Evolutionary conservation across 495 filamentous ascomycete genomes (phyloP), one percentile per base, ranked within the genome.

Genomic region (Penicillium pulvis): DNA sequence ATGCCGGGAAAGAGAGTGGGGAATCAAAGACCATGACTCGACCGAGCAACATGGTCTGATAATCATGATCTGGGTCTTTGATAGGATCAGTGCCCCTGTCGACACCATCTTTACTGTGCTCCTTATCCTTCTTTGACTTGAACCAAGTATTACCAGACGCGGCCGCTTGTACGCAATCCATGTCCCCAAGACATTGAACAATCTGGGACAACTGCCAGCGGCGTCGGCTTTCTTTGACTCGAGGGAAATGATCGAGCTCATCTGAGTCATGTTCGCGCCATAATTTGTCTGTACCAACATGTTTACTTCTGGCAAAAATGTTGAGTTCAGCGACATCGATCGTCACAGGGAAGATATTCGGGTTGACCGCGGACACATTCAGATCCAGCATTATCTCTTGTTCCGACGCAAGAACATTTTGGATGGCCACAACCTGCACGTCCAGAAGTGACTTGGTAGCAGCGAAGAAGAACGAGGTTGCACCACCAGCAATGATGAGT

Each of bases 351-450:
- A 97, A 87, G 19, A 96, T 81, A 61, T 98, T 98, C 0, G 93
- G 94, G 67, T 98, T 98, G 57, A 90, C 78, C 1, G 93, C 94
- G 58, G 81, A 81, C 39, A 98, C 89, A n/a, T 89, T 85, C 9
- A 98, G 77, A 65, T 98, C 93, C 59, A 98, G 79, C 87, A 98
- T 98, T 19, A 98, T 81, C 66, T 98, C 95, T 71, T 97, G 90
- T 68, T 96, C 89, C 59, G 91, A 96, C 6, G 92, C 92, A 31
- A 98, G 82, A 17, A 98, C 91, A 63, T 96, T 93, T 61, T 87
- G 84, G 59, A 98, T 89, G 41, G 87, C 86, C 42, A 86, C 71
- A 30, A 98, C 79, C 45, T 85, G 77, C 53, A 98, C 87, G 45
- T 90, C 85, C 42, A 86, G 74, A 11, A 98, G 80, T 8, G 92